Conservation (phyloP, 2,329 filamentous ascomycete species). For the Alternaria sp. region DNA sequence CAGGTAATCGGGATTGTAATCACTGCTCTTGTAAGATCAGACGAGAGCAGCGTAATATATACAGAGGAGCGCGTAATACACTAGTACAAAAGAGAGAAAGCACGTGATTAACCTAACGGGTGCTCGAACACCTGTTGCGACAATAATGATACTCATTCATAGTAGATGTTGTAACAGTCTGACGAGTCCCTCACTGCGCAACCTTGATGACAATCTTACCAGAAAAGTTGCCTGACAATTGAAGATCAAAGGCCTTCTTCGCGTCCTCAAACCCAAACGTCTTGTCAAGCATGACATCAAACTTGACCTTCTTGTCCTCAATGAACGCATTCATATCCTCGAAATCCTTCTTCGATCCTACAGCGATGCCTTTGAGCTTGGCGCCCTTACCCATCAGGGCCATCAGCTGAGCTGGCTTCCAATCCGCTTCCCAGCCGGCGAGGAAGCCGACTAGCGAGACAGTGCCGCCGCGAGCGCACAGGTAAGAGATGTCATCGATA, state of each 20-base stretch:
- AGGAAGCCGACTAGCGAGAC: conserved; percentile 38
- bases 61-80: too few species aligned
- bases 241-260: conserved; percentile 43
- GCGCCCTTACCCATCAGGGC: conserved; percentile 28
- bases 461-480: conserved; percentile 22
- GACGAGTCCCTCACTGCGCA: not conserved
- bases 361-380: conserved; percentile 57
- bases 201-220: conserved; percentile 35
- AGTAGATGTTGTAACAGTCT: not conserved
- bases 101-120: too few species aligned
- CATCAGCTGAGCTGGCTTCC: conserved; percentile 17
- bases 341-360: conserved; percentile 63
- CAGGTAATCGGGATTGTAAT: too few species aligned
- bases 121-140: too few species aligned
- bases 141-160: not conserved
- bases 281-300: conserved; percentile 40
- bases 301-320: conserved; percentile 39
- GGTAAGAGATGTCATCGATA: conserved; percentile 15
- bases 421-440: conserved; percentile 18
- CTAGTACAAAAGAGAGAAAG: too few species aligned
- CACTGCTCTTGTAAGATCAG: too few species aligned
- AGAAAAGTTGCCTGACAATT: conserved; percentile 45
- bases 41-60: too few species aligned
- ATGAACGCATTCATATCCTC: conserved; percentile 46
- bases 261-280: conserved; percentile 45